Conservation (phyloP, 2,329 filamentous ascomycete species). For the Scedosporium minutisporum region DNA sequence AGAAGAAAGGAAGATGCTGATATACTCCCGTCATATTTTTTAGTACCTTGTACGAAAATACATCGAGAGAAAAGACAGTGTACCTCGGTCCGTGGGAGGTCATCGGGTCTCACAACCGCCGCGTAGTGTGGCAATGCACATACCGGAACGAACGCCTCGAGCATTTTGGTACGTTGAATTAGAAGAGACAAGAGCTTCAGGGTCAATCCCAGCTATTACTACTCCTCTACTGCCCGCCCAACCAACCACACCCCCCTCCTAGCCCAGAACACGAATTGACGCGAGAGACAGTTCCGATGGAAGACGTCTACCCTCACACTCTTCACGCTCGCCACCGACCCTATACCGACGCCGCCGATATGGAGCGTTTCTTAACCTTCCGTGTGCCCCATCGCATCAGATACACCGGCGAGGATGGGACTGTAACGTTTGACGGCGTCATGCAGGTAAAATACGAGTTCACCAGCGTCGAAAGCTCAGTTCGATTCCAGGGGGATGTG, state of each 20-base stretch:
- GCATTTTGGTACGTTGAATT: conserved; percentile 33
- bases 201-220: background rate
- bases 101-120: conserved; percentile 34
- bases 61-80: conserved; percentile 36
- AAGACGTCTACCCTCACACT: conserved; percentile 38
- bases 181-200: background rate
- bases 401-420: conserved; percentile 35
- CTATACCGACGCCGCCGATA: conserved; percentile 38
- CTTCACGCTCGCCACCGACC: conserved; percentile 40
- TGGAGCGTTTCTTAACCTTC: conserved; percentile 40
- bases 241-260: conserved; percentile 2
- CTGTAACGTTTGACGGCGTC: conserved; percentile 37
- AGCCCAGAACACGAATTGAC: conserved; percentile 5
- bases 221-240: background rate
- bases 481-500: conserved; percentile 39
- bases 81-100: conserved; percentile 46
- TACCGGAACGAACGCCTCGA: conserved; percentile 42
- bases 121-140: conserved; percentile 43
- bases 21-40: background rate
- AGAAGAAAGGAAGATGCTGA: background rate
- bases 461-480: conserved; percentile 35
- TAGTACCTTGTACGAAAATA: conserved; percentile 42
- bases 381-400: conserved; percentile 36
- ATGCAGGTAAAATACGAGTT: conserved; percentile 42
- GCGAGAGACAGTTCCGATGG: conserved; percentile 30